Conservation (phyloP, 1,284 basidiomycete species). For the Ustilago esculenta region DNA sequence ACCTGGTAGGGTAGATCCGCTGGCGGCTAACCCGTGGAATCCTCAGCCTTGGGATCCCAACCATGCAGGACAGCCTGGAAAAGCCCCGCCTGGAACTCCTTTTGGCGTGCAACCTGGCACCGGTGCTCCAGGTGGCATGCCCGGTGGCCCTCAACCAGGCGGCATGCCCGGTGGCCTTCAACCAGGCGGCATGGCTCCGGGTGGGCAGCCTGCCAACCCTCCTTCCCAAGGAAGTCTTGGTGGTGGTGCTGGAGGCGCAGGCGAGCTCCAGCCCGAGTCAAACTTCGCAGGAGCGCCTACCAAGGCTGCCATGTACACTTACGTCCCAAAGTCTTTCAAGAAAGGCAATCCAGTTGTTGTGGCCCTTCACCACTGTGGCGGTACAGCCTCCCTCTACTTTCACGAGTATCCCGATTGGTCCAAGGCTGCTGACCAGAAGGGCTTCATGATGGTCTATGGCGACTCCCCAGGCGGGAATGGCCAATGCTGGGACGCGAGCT, state of each 20-base stretch:
- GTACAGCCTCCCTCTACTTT: conserved; percentile 15
- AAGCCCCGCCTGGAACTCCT: background rate
- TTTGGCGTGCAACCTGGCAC: background rate
- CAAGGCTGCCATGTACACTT: conserved; percentile 21
- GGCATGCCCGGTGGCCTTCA: too few species aligned
- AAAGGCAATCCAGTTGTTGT: conserved; percentile 27
- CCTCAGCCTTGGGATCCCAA: too few species aligned
- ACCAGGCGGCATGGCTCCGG: background rate
- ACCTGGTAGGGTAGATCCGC: background rate
- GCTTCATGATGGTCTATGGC: conserved; percentile 26
- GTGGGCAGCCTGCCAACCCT: background rate
- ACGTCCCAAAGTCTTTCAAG: conserved; percentile 30
- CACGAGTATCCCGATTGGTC: conserved; percentile 17
- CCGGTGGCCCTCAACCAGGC: background rate
- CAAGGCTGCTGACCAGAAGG: conserved; percentile 21
- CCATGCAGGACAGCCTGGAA: background rate
- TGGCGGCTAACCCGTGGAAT: conserved; percentile 1
- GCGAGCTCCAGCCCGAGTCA: conserved; percentile 11
- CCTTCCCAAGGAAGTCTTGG: background rate
- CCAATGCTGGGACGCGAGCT: conserved; percentile 30
- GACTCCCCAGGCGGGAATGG: conserved; percentile 1
- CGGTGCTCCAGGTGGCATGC: background rate
- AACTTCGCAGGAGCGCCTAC: conserved; percentile 18
- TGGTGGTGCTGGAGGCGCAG: background rate
- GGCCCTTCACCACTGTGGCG: conserved; percentile 29